Evolutionary conservation across 2,329 filamentous ascomycete species (phyloP).

Genomic region (Neofusicoccum sp.): DNA sequence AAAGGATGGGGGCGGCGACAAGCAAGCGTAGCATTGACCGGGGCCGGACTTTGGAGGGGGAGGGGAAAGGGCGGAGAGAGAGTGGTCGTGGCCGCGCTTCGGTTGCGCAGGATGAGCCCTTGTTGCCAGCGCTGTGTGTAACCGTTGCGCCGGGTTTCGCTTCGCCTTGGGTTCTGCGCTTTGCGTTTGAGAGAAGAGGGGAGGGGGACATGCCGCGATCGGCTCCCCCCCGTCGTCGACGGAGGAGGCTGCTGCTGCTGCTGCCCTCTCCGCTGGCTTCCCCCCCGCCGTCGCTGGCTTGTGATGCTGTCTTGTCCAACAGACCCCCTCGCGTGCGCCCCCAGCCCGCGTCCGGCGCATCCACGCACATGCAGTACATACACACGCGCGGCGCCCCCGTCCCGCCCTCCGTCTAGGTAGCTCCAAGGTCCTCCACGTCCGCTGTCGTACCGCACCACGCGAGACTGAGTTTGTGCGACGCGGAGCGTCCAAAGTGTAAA

Average conservation of each 20-base stretch:
- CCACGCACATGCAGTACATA: neutral
- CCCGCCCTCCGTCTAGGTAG: neutral
- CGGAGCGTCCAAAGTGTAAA: neutral
- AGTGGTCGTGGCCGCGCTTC: neutral
- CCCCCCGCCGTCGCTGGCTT: neutral
- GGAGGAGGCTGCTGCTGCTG: neutral
- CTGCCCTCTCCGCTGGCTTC: neutral
- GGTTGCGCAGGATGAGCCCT: slow-evolving; percentile 12
- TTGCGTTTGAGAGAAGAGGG: neutral
- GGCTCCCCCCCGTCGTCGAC: neutral
- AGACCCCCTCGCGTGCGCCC: neutral
- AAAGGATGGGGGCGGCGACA: neutral
- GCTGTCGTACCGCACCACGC: slow-evolving; percentile 11
- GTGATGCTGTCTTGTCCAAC: slow-evolving; percentile 7
- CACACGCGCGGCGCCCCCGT: neutral
- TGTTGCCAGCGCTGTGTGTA: slow-evolving; percentile 17
- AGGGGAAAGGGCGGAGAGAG: neutral
- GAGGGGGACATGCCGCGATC: neutral
- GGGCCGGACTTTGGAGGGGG: slow-evolving; percentile 2
- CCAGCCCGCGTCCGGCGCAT: neutral
- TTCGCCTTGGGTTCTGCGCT: slow-evolving; percentile 6
- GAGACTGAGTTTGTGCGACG: slow-evolving; percentile 13
- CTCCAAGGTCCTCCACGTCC: neutral
- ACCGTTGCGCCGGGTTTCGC: slow-evolving; percentile 14
- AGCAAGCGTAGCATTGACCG: neutral